Conservation (phyloP, 2,329 filamentous ascomycete species). For the Aurifilum marmelostoma region DNA sequence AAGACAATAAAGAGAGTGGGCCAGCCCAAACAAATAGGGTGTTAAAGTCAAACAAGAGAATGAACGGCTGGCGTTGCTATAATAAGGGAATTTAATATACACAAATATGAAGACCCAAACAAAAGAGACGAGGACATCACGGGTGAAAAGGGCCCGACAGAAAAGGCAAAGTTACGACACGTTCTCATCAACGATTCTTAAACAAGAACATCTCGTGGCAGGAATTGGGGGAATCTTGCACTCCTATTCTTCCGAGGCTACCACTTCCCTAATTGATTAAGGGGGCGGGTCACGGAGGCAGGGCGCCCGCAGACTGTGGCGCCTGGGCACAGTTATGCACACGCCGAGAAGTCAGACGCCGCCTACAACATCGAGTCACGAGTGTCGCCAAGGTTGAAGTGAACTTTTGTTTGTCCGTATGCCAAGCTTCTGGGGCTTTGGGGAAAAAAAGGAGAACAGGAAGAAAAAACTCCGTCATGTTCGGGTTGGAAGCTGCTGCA, state of each 20-base stretch:
- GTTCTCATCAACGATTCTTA: background rate
- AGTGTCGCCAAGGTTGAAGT: background rate
- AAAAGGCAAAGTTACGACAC: background rate
- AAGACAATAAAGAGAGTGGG: conserved; percentile 8
- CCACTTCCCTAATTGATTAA: conserved; percentile 5
- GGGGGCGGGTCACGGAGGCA: conserved; percentile 9
- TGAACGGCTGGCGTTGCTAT: conserved; percentile 12
- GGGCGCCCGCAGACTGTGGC: background rate
- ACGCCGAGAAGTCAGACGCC: background rate
- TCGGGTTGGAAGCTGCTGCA: background rate
- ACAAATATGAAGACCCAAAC: background rate
- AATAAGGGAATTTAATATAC: background rate
- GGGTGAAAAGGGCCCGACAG: background rate
- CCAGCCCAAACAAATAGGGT: conserved; percentile 16
- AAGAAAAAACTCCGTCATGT: background rate
- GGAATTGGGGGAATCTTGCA: background rate
- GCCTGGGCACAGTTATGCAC: background rate
- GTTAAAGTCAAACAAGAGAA: background rate
- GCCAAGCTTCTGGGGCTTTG: background rate
- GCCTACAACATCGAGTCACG: background rate
- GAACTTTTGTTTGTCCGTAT: background rate
- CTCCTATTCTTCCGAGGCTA: conserved; percentile 4
- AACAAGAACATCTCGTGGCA: background rate
- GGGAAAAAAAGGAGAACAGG: background rate
- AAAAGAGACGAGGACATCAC: background rate